Evolutionary conservation across 805 yeast species (phyloP).

Genomic region (Candida incommunis): DNA sequence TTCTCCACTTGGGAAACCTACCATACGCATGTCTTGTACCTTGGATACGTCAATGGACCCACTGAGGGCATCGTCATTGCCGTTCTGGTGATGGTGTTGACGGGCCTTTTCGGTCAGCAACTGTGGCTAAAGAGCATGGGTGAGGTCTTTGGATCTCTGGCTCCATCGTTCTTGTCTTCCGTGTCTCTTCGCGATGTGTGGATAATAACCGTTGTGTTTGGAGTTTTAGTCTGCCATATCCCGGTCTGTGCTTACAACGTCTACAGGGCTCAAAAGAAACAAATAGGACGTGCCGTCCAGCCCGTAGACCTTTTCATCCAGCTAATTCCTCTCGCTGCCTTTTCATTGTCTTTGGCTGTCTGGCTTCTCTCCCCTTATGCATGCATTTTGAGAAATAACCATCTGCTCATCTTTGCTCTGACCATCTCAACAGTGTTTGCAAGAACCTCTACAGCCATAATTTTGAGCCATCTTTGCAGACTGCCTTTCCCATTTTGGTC

Average conservation of each 20-base stretch:
- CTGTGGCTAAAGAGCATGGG: constrained; percentile 42
- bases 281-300: constrained; percentile 25
- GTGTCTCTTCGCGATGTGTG: constrained; percentile 20
- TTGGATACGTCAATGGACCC: constrained; percentile 80
- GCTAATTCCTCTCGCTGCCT: constrained; percentile 52
- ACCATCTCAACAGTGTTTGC: constrained; percentile 80
- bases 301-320: constrained; percentile 40
- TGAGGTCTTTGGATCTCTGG: constrained; percentile 12
- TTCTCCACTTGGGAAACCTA: constrained; percentile 92
- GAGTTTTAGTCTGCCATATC: constrained; percentile 46
- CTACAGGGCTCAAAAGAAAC: constrained; percentile 21
- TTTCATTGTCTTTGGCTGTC: constrained; percentile 33
- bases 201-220: constrained; percentile 12
- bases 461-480: constrained; percentile 72
- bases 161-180: constrained; percentile 27
- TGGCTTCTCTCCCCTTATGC: constrained; percentile 37
- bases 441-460: constrained; percentile 44
- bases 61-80: constrained; percentile 81
- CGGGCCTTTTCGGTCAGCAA: constrained; percentile 58
- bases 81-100: constrained; percentile 35
- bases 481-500: constrained; percentile 68
- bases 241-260: constrained; percentile 43
- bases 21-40: constrained; percentile 69
- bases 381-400: constrained; percentile 24
- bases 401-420: constrained; percentile 59